phyloP scores from a whole-genome alignment of 768 basidiomycete genomes.

The Leccinum subtestaceum region DNA sequence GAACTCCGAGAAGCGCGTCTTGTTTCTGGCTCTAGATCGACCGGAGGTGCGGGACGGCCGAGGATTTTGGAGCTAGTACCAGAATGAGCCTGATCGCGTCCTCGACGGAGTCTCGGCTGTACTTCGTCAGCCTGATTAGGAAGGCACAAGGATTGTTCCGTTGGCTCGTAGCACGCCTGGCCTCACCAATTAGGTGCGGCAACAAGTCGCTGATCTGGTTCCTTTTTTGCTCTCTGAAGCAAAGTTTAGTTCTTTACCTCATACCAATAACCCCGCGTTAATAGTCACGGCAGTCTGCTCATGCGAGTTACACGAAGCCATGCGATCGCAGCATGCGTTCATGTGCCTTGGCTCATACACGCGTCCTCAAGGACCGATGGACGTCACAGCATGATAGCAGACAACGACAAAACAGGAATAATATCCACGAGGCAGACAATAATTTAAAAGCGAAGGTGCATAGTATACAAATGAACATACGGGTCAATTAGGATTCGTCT shows the following conservation, averaged over 20 bases:
- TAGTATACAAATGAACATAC: neutral
- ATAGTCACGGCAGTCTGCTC: conserved; percentile 12
- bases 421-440: conserved; percentile 1
- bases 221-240: neutral
- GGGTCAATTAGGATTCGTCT: conserved; percentile 6
- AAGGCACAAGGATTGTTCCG: conserved; percentile 9
- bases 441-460: conserved; percentile 1
- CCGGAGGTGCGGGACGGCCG: neutral
- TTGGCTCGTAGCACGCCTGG: neutral
- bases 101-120: conserved; percentile 18
- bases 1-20: conserved; percentile 17
- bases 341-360: conserved; percentile 16
- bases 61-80: conserved; percentile 6
- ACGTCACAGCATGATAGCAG: neutral
- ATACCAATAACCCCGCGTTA: conserved; percentile 5
- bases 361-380: neutral
- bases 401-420: neutral
- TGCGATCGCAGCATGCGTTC: conserved; percentile 20
- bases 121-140: conserved; percentile 8
- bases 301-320: conserved; percentile 9
- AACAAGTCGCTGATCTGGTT: conserved; percentile 10
- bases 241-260: neutral
- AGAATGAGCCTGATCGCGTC: conserved; percentile 15
- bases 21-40: conserved; percentile 4
- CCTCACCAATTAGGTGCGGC: conserved; percentile 25